A percentile compares a stretch with the other conserved stretches of the same genome.
phyloP scores from a whole-genome alignment of 2,329 filamentous ascomycete species.

The Fusarium piperis region DNA sequence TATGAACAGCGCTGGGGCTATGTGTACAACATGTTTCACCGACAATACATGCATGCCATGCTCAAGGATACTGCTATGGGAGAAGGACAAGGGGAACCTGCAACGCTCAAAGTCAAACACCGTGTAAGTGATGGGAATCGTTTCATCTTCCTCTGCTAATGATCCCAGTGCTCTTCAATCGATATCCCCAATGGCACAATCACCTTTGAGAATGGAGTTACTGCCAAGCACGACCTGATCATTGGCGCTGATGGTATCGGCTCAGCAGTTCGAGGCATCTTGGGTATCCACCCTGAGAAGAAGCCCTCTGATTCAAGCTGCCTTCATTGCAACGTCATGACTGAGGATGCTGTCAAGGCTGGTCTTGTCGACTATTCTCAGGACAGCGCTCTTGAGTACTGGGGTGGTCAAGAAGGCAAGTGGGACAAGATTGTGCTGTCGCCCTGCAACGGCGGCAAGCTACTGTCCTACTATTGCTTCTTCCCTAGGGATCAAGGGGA shows the following conservation, averaged over 20 bases:
- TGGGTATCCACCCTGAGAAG: constrained; percentile 71
- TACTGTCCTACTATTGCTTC: constrained; percentile 77
- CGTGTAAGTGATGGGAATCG: constrained; percentile 46
- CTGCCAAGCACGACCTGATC: constrained; percentile 65
- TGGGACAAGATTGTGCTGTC: constrained; percentile 77
- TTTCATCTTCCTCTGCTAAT: background rate
- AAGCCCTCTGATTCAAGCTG: constrained; percentile 69
- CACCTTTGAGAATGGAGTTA: constrained; percentile 62
- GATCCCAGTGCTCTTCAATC: constrained; percentile 56
- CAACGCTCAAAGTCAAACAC: constrained; percentile 65
- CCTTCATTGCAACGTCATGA: constrained; percentile 71
- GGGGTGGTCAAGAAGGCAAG: constrained; percentile 71
- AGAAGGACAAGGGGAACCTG: constrained; percentile 64
- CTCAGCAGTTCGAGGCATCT: constrained; percentile 67
- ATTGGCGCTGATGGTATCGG: constrained; percentile 75
- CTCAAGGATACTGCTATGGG: constrained; percentile 67
- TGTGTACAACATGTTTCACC: constrained; percentile 75
- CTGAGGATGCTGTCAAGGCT: constrained; percentile 66
- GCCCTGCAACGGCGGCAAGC: constrained; percentile 71
- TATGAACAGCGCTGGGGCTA: constrained; percentile 74
- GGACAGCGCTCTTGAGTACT: constrained; percentile 72
- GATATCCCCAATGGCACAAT: constrained; percentile 61
- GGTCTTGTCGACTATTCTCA: constrained; percentile 71
- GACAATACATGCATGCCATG: constrained; percentile 75
- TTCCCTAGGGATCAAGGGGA: constrained; percentile 62